Percentiles rank a stretch among this genome's conserved stretches.
These are phyloP conservation scores for Ceratocystis ficicola DNA, from an alignment of 2,329 filamentous ascomycete genomes.

Conservation along the genomic window DNA sequence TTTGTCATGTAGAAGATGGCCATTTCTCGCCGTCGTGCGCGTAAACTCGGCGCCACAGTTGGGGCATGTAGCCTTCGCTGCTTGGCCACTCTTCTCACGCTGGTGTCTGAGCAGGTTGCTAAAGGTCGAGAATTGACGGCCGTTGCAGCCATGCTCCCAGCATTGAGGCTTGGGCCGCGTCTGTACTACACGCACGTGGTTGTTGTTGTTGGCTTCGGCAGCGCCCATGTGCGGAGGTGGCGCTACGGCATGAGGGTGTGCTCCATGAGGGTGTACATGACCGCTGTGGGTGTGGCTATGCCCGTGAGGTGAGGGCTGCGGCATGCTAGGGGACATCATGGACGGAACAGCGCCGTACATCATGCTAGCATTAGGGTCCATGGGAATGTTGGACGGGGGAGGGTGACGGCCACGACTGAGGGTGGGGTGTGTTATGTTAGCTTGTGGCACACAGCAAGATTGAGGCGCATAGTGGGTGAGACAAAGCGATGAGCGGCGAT, in stretches of 20 bases:
- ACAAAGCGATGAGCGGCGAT: not conserved
- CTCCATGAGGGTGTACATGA: conserved; percentile 26
- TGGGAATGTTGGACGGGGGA: conserved; percentile 11
- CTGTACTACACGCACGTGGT: conserved; percentile 56
- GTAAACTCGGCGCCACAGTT: conserved; percentile 92
- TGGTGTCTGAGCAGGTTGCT: conserved; percentile 89
- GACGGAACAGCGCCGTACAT: conserved; percentile 21
- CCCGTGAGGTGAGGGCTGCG: conserved; percentile 18
- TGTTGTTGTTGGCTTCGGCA: conserved; percentile 23
- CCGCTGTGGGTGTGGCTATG: conserved; percentile 29
- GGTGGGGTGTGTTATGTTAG: conserved; percentile 16
- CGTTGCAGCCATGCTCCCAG: conserved; percentile 95
- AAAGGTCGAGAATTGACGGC: conserved; percentile 88
- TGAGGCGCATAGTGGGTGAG: conserved; percentile 25
- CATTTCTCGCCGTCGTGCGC: conserved; percentile 74
- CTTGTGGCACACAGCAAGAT: conserved; percentile 32
- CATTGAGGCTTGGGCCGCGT: conserved; percentile 85
- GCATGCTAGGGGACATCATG: conserved; percentile 22
- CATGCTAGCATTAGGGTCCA: conserved; percentile 19
- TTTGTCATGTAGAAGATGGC: conserved; percentile 75
- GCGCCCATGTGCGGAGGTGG: conserved; percentile 18
- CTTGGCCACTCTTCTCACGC: conserved; percentile 84
- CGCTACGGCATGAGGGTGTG: conserved; percentile 15
- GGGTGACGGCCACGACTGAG: conserved; percentile 23
- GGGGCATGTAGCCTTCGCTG: conserved; percentile 76